phyloP scores from a whole-genome alignment of 441 rosid species.

The Jatropha podagrica region DNA sequence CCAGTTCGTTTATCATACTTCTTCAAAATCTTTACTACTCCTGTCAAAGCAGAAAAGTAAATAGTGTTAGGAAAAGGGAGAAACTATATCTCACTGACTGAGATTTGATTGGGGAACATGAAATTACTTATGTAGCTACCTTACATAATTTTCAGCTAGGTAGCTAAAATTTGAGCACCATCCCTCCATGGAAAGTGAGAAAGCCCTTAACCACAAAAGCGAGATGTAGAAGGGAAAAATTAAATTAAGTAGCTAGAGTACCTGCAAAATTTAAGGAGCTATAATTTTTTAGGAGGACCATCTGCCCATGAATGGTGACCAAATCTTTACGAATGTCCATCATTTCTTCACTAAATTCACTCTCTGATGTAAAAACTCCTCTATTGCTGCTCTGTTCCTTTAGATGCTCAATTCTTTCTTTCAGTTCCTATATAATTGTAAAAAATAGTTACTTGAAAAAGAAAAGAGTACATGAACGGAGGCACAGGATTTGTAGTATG shows the following conservation, averaged over 20 bases:
- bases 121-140: not conserved
- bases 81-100: not conserved
- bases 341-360: constrained; percentile 86
- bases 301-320: constrained; percentile 91
- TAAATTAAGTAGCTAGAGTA: constrained; percentile 20
- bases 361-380: constrained; percentile 59
- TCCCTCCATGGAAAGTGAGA: constrained; percentile 17
- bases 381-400: constrained; percentile 53
- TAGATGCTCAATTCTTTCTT: constrained; percentile 69
- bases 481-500: not conserved
- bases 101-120: not conserved
- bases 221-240: constrained; percentile 6
- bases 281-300: constrained; percentile 95
- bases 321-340: constrained; percentile 93
- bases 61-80: constrained; percentile 23
- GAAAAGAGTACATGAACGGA: not conserved
- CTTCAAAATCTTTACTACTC: constrained; percentile 84
- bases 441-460: not conserved
- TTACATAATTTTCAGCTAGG: constrained; percentile 13
- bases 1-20: constrained; percentile 94
- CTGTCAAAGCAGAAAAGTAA: constrained; percentile 36
- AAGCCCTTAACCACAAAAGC: constrained; percentile 8
- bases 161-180: constrained; percentile 16
- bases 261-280: constrained; percentile 96
- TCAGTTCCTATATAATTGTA: constrained; percentile 56